Conservation (phyloP, 139 green algal species). For the Closterium sp. region DNA sequence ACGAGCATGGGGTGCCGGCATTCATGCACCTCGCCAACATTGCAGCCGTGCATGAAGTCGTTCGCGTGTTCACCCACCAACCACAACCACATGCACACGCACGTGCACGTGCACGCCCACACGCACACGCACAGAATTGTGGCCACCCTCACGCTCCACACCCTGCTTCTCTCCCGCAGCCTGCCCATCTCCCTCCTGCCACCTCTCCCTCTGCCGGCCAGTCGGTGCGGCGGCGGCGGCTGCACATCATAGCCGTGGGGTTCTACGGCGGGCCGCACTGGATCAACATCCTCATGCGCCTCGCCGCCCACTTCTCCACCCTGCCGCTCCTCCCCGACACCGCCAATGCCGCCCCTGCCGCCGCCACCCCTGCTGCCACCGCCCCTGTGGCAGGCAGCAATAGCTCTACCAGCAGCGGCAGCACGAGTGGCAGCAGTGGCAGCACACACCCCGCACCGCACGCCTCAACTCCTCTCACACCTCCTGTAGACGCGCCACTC, state of each 20-base stretch:
- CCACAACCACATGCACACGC: too few species aligned
- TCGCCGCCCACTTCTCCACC: background rate
- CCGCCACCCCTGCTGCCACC: too few species aligned
- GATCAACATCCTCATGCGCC: background rate
- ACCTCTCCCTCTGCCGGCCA: background rate
- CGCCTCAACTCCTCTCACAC: too few species aligned
- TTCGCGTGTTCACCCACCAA: background rate
- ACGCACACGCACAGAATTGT: too few species aligned
- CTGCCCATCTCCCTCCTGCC: background rate
- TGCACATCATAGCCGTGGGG: background rate
- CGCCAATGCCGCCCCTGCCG: too few species aligned
- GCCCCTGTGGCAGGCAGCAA: too few species aligned
- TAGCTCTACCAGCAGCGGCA: too few species aligned
- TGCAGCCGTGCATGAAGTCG: background rate
- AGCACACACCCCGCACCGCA: too few species aligned
- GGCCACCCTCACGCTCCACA: too few species aligned
- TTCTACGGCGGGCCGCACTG: background rate
- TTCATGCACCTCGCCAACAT: background rate
- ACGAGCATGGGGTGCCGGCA: background rate
- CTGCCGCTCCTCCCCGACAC: too few species aligned
- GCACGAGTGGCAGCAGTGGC: too few species aligned
- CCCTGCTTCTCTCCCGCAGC: background rate
- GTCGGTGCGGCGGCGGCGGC: background rate
- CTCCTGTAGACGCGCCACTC: background rate
- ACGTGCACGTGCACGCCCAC: too few species aligned